These are phyloP conservation scores for Penicillium sp. DNA, from an alignment of 2,329 filamentous ascomycete species.

Conservation along the genomic window DNA sequence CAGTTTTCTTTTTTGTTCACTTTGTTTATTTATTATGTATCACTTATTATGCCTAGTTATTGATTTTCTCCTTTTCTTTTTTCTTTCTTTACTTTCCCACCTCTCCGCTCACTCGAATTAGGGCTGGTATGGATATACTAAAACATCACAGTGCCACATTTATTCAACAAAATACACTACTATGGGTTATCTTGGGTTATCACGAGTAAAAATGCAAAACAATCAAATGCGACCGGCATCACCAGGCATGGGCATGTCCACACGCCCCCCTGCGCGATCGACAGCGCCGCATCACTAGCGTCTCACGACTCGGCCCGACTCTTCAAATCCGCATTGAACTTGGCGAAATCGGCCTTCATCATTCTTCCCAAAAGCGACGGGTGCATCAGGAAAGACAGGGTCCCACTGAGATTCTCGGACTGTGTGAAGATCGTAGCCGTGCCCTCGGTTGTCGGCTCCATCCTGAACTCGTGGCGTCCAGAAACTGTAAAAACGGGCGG, in stretches of 20 bases:
- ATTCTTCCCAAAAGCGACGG: constrained; percentile 28
- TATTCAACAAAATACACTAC: too few relatives aligned
- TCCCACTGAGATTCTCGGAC: constrained; percentile 25
- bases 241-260: not conserved
- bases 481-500: constrained; percentile 31
- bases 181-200: not conserved
- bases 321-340: constrained; percentile 30
- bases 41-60: not conserved
- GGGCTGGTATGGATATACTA: too few relatives aligned
- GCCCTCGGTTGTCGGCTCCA: constrained; percentile 27
- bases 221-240: not conserved
- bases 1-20: constrained; percentile 6
- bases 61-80: not conserved
- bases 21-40: not conserved
- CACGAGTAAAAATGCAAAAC: not conserved
- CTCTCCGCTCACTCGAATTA: too few relatives aligned
- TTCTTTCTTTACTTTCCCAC: too few relatives aligned
- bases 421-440: constrained; percentile 31
- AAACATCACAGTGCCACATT: too few relatives aligned
- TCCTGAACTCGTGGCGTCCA: constrained; percentile 29
- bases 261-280: not conserved
- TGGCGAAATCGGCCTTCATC: constrained; percentile 24
- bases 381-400: constrained; percentile 26
- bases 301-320: constrained; percentile 21
- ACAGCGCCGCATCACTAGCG: not conserved